Conservation (phyloP, 768 basidiomycete genomes). For the Boletus pseudo-olivaceus region DNA sequence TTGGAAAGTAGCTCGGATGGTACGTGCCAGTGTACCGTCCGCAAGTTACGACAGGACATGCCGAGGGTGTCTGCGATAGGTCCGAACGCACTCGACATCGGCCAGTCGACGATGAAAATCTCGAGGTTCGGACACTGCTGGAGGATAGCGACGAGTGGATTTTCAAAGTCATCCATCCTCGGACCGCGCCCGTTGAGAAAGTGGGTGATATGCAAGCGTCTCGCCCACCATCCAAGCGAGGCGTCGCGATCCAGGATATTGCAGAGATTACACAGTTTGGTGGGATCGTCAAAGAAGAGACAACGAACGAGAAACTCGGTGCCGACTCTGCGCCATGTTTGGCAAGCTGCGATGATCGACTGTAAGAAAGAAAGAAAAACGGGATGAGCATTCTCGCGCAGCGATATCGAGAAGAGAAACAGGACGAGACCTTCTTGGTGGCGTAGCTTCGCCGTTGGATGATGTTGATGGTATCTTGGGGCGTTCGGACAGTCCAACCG, state of each 20-base stretch:
- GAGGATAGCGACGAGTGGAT: slow-evolving; percentile 55
- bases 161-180: slow-evolving; percentile 48
- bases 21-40: slow-evolving; percentile 60
- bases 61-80: slow-evolving; percentile 63
- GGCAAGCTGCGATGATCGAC: slow-evolving; percentile 69
- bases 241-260: slow-evolving; percentile 47
- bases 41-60: slow-evolving; percentile 48
- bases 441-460: slow-evolving; percentile 59
- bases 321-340: slow-evolving; percentile 57
- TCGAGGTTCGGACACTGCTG: slow-evolving; percentile 69
- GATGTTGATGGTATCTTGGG: slow-evolving; percentile 54
- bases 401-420: neutral
- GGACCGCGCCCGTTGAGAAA: slow-evolving; percentile 41
- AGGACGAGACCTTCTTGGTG: slow-evolving; percentile 55
- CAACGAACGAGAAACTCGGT: slow-evolving; percentile 66
- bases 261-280: slow-evolving; percentile 50
- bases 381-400: neutral
- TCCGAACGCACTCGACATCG: slow-evolving; percentile 56
- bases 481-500: slow-evolving; percentile 57
- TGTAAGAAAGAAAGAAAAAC: slow-evolving; percentile 21
- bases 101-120: slow-evolving; percentile 67
- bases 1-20: slow-evolving; percentile 54
- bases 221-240: slow-evolving; percentile 67
- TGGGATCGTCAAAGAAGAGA: slow-evolving; percentile 62
- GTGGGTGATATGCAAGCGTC: slow-evolving; percentile 64